phyloP scores from a whole-genome alignment of 352 stramenopile genomes.

The Phytopythium aichiense region DNA sequence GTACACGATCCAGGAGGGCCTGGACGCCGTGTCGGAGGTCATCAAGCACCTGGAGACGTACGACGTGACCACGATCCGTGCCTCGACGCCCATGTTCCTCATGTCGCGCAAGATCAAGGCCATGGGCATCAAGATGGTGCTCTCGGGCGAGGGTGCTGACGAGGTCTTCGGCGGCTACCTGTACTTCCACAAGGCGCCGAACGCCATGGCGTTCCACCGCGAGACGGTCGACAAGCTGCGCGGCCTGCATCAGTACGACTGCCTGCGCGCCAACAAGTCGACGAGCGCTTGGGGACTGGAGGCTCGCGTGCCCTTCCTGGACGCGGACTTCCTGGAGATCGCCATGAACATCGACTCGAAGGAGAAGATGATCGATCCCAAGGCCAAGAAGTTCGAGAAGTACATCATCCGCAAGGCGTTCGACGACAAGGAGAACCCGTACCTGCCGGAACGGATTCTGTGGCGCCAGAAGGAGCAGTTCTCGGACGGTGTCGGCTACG shows the following conservation, averaged over 20 bases:
- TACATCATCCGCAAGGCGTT: conserved; percentile 99
- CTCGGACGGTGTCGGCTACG: conserved; percentile 98
- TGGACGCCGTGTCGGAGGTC: conserved; percentile 97
- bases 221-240: conserved; percentile 95
- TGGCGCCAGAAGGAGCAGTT: conserved; percentile 99
- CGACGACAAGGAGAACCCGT: conserved; percentile 95
- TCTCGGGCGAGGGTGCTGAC: conserved; percentile 97
- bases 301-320: conserved; percentile 97
- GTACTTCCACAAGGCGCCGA: conserved; percentile 99
- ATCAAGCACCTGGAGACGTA: conserved; percentile 98
- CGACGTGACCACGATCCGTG: conserved; percentile 97
- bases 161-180: conserved; percentile 99
- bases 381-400: conserved; percentile 97
- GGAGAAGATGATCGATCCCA: conserved; percentile 96
- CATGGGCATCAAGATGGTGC: conserved; percentile 99
- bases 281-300: conserved; percentile 98
- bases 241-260: conserved; percentile 98
- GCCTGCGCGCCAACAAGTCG: conserved; percentile 97
- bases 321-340: conserved; percentile 97
- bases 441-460: conserved; percentile 96
- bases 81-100: conserved; percentile 99
- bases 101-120: conserved; percentile 99
- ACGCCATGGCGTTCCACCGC: conserved; percentile 89
- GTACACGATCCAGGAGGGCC: conserved; percentile 98
- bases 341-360: conserved; percentile 97